Percentiles rank a stretch among this genome's conserved stretches.
Conservation (phyloP, 108 stramenopile species). For the Aurantiochytrium sp. region DNA sequence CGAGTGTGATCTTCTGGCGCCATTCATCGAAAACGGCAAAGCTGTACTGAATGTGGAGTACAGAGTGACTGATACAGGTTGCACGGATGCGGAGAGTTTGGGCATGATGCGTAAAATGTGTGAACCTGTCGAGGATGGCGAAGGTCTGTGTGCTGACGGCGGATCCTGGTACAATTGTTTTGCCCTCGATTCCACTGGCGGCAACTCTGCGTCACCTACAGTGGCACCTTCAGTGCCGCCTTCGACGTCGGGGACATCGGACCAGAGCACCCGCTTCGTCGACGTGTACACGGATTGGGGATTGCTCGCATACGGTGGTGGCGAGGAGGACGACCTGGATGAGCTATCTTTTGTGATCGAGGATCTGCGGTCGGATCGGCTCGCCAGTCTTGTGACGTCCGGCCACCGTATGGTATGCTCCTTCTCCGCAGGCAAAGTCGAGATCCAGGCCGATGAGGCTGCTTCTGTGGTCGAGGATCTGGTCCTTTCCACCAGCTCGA, state of each 20-base stretch:
- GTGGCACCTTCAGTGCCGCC: neutral
- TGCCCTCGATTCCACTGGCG: neutral
- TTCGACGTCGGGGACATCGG: neutral
- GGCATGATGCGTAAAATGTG: neutral
- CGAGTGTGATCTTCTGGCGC: neutral
- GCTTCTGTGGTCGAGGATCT: neutral
- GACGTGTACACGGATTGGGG: neutral
- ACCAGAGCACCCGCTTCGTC: neutral
- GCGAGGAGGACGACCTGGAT: neutral
- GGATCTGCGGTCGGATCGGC: neutral
- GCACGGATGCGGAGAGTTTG: neutral
- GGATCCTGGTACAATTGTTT: neutral
- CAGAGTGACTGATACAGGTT: neutral
- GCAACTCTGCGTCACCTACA: neutral
- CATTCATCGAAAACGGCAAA: neutral
- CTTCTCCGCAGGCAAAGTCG: neutral
- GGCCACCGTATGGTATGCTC: neutral
- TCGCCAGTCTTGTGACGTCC: neutral
- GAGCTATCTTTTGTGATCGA: neutral
- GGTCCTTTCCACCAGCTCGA: neutral
- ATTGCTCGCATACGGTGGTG: neutral
- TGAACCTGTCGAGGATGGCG: neutral
- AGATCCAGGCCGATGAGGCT: neutral
- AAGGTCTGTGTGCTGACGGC: neutral
- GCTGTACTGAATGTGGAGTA: constrained; percentile 18